Percentiles rank a stretch among this genome's conserved stretches.
Evolutionary conservation across 805 yeast genomes (phyloP).

Genomic region (Lachancea quebecensis): DNA sequence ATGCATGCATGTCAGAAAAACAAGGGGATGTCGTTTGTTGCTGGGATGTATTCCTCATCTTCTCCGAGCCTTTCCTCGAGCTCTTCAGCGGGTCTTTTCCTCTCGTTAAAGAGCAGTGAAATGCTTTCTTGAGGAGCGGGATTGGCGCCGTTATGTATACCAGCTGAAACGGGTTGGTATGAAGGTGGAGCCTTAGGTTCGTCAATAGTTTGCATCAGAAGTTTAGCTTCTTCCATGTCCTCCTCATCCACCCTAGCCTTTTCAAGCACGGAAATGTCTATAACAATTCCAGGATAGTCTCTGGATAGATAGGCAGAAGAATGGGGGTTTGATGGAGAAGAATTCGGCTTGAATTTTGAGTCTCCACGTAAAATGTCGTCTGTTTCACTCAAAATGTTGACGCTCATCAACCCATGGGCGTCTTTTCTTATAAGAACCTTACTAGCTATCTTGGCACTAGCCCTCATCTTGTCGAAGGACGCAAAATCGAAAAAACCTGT

Average conservation of each 20-base stretch:
- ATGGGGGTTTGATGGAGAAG: not conserved
- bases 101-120: constrained; percentile 1
- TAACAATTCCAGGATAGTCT: constrained; percentile 37
- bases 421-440: constrained; percentile 52
- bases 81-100: not conserved
- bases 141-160: not conserved
- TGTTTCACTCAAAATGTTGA: constrained; percentile 39
- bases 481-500: constrained; percentile 46
- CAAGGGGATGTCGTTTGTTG: constrained; percentile 12
- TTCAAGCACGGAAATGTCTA: constrained; percentile 34
- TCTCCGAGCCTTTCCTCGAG: not conserved
- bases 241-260: constrained; percentile 24
- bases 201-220: constrained; percentile 21
- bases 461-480: constrained; percentile 41
- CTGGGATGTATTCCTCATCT: constrained; percentile 5
- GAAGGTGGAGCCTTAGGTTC: not conserved
- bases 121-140: not conserved
- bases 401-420: constrained; percentile 39
- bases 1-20: constrained; percentile 2
- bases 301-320: constrained; percentile 19
- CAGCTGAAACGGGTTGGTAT: not conserved
- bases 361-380: constrained; percentile 24
- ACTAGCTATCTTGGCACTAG: constrained; percentile 44
- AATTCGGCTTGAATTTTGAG: constrained; percentile 11
- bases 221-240: constrained; percentile 20